Evolutionary conservation across 106 monocot genomes (phyloP).

Genomic region (Acanthochlamys bracteata): DNA sequence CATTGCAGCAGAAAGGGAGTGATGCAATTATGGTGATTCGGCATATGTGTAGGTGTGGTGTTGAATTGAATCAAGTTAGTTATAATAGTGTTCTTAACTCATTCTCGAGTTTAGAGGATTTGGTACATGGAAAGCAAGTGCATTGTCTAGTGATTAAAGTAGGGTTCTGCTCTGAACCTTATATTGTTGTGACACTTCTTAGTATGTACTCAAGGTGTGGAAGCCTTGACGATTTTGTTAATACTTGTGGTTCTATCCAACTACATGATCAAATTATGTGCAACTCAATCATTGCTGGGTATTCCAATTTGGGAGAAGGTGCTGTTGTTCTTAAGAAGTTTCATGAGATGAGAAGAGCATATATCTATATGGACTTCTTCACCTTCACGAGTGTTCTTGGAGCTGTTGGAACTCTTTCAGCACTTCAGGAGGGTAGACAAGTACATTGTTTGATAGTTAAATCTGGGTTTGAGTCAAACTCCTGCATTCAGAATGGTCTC

Average conservation of each 20-base stretch:
- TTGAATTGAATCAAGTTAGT: constrained; percentile 21
- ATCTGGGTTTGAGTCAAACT: constrained; percentile 17
- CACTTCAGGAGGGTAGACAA: constrained; percentile 46
- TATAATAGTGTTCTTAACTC: constrained; percentile 40
- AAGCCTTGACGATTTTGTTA: constrained; percentile 27
- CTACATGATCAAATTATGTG: constrained; percentile 20
- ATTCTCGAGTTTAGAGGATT: constrained; percentile 14
- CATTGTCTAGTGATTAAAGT: constrained; percentile 32
- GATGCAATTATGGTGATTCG: constrained; percentile 32
- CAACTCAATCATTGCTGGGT: constrained; percentile 51
- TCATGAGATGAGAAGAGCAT: constrained; percentile 29
- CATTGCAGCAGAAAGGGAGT: background rate
- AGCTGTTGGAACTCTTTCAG: constrained; percentile 24
- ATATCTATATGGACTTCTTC: constrained; percentile 25
- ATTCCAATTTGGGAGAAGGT: constrained; percentile 22
- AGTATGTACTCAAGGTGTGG: constrained; percentile 59
- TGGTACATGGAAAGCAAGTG: constrained; percentile 34
- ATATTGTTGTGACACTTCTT: constrained; percentile 20
- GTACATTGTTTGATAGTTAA: constrained; percentile 42
- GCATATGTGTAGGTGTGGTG: constrained; percentile 28
- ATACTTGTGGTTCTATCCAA: background rate
- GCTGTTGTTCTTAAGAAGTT: constrained; percentile 23
- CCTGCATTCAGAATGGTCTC: constrained; percentile 42
- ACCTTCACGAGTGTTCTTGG: constrained; percentile 40
- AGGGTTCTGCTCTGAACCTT: constrained; percentile 27